These are phyloP conservation scores for Serendipita sp. DNA, from an alignment of 768 basidiomycete genomes.

Conservation along the genomic window DNA sequence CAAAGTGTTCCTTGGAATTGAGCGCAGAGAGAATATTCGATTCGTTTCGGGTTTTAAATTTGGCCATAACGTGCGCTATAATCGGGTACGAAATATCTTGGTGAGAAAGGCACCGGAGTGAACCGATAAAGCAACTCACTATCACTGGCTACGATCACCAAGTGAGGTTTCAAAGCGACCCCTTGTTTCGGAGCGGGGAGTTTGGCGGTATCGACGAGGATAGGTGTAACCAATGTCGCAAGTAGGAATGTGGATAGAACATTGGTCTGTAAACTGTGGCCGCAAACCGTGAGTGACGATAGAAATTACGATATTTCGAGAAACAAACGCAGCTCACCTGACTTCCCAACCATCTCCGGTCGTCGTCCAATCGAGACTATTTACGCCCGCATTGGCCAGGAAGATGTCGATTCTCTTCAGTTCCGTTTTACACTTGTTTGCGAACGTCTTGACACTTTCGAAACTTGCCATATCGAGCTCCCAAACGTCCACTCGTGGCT, in stretches of 20 bases:
- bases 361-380: background rate
- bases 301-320: background rate
- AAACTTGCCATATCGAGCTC: slow-evolving; percentile 7
- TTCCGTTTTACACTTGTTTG: slow-evolving; percentile 7
- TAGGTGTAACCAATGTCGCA: slow-evolving; percentile 6
- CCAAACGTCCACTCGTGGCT: slow-evolving; percentile 7
- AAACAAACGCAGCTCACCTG: background rate
- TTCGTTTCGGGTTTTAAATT: background rate
- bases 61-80: background rate
- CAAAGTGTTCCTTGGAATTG: background rate
- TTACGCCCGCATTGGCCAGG: slow-evolving; percentile 9
- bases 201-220: slow-evolving; percentile 4
- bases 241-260: slow-evolving; percentile 8
- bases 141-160: slow-evolving; percentile 9
- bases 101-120: background rate
- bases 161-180: background rate
- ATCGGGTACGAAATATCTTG: background rate
- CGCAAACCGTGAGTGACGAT: background rate
- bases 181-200: background rate
- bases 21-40: slow-evolving; percentile 6
- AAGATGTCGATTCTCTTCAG: slow-evolving; percentile 8
- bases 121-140: background rate
- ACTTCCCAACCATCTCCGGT: slow-evolving; percentile 10
- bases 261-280: slow-evolving; percentile 10
- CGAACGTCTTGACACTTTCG: slow-evolving; percentile 8